Percentiles rank a stretch among this genome's conserved stretches.
These are phyloP conservation scores for Phragmites australis DNA, from an alignment of 176 grass and related monocot species.

Conservation along the genomic window DNA sequence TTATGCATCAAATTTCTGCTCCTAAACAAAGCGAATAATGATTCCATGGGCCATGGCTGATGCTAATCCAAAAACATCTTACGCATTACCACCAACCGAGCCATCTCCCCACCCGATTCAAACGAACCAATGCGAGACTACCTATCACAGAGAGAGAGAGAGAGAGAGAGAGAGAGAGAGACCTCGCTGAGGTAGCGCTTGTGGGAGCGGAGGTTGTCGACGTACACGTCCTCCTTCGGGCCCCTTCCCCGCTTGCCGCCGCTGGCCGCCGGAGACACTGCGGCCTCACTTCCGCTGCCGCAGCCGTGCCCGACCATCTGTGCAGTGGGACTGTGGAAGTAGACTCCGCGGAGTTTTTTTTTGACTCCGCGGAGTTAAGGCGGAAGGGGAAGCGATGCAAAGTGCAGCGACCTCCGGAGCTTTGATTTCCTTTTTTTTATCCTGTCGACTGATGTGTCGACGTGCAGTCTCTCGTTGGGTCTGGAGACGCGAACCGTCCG, in stretches of 20 bases:
- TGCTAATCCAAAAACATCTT: not conserved
- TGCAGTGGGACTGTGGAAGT: not conserved
- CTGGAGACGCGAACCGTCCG: not conserved
- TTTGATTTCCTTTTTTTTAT: not conserved
- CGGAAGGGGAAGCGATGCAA: not conserved
- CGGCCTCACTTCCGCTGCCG: slow-evolving; percentile 25
- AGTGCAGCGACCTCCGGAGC: not conserved
- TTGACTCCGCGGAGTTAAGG: slow-evolving; percentile 4
- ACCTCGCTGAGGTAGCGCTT: slow-evolving; percentile 88
- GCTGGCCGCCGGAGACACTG: slow-evolving; percentile 36
- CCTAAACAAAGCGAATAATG: not conserved
- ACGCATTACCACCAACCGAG: not conserved
- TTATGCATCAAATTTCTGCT: not conserved
- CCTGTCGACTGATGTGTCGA: not conserved
- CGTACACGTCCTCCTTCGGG: slow-evolving; percentile 68
- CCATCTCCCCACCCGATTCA: not conserved
- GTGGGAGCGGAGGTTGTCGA: slow-evolving; percentile 78
- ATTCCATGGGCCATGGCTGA: not conserved
- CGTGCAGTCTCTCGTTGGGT: not conserved
- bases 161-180: not conserved
- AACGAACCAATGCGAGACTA: not conserved
- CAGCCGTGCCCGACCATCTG: slow-evolving; percentile 2
- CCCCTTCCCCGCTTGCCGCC: slow-evolving; percentile 59
- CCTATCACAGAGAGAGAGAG: not conserved
- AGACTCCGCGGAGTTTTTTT: no score